Conservation (phyloP, 306 rosid species). For the Cicer yamashitae region DNA sequence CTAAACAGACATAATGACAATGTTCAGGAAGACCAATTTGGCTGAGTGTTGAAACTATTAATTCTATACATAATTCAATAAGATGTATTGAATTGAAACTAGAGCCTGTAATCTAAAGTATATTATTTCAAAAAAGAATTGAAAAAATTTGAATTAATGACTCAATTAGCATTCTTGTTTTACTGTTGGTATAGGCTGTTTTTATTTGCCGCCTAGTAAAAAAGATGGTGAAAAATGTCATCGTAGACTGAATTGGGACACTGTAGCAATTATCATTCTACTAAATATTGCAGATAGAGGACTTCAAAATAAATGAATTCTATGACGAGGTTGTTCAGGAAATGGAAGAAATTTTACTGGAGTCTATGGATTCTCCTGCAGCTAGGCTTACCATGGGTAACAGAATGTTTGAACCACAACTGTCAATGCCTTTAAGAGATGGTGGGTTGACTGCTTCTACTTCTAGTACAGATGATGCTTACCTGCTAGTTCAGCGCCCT, state of each 20-base stretch:
- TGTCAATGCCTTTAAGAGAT: conserved; percentile 74
- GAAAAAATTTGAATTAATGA: conserved; percentile 23
- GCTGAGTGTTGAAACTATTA: conserved; percentile 21
- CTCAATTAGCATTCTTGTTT: conserved; percentile 24
- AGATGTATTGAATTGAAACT: conserved; percentile 29
- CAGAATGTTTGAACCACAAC: conserved; percentile 58
- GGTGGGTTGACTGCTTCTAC: conserved; percentile 93
- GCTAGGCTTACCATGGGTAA: conserved; percentile 61
- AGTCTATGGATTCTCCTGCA: conserved; percentile 72
- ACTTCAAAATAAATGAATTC: conserved; percentile 68
- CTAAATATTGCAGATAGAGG: conserved; percentile 70
- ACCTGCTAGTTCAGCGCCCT: conserved; percentile 55
- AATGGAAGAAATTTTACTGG: conserved; percentile 97
- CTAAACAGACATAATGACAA: conserved; percentile 4
- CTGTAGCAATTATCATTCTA: conserved; percentile 21
- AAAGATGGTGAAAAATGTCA: conserved; percentile 22
- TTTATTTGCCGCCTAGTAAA: conserved; percentile 13
- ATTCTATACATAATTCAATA: conserved; percentile 9
- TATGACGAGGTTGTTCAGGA: conserved; percentile 90
- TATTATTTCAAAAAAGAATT: not conserved
- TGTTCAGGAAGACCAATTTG: conserved; percentile 28
- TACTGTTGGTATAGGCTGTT: conserved; percentile 6
- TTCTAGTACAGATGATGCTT: conserved; percentile 66
- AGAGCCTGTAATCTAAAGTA: conserved; percentile 25
- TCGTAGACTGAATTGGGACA: conserved; percentile 9